Conservation (phyloP, 305 asterid species). For the Andrographis paniculata region DNA sequence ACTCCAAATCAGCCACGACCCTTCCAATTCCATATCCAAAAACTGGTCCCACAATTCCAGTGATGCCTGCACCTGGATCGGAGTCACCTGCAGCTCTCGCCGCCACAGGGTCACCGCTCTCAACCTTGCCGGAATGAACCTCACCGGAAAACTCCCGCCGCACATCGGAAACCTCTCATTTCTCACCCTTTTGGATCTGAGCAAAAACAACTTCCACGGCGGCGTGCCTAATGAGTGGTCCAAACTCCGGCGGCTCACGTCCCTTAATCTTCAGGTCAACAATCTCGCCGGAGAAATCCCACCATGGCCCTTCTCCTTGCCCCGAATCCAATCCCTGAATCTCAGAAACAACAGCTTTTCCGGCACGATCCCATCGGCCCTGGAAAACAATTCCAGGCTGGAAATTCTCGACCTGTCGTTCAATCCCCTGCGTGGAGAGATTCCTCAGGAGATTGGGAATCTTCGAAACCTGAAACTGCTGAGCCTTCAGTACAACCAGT, state of each 20-base stretch:
- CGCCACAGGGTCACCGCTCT: constrained; percentile 14
- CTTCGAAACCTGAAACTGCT: constrained; percentile 2
- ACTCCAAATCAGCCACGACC: constrained; percentile 7
- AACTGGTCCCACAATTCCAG: constrained; percentile 21
- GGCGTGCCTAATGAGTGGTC: constrained; percentile 11
- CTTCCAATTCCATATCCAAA: neutral
- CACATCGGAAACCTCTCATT: constrained; percentile 22
- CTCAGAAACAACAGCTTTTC: neutral
- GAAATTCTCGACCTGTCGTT: neutral
- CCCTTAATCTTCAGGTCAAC: constrained; percentile 9
- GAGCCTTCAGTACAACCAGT: constrained; percentile 2
- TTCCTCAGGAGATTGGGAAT: constrained; percentile 4
- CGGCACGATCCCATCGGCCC: neutral
- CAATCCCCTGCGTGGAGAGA: neutral
- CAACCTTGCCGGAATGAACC: constrained; percentile 12
- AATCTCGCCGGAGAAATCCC: constrained; percentile 24
- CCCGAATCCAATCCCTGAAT: neutral
- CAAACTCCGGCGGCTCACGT: constrained; percentile 5
- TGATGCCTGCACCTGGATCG: constrained; percentile 15
- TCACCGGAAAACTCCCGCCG: constrained; percentile 16
- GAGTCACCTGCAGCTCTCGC: constrained; percentile 11
- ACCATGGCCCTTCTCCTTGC: constrained; percentile 15
- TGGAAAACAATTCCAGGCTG: neutral
- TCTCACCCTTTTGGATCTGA: constrained; percentile 6
- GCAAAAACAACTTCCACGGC: constrained; percentile 6